Evolutionary conservation across 345 rosid genomes (phyloP).

Genomic region (Syzygium jambos): DNA sequence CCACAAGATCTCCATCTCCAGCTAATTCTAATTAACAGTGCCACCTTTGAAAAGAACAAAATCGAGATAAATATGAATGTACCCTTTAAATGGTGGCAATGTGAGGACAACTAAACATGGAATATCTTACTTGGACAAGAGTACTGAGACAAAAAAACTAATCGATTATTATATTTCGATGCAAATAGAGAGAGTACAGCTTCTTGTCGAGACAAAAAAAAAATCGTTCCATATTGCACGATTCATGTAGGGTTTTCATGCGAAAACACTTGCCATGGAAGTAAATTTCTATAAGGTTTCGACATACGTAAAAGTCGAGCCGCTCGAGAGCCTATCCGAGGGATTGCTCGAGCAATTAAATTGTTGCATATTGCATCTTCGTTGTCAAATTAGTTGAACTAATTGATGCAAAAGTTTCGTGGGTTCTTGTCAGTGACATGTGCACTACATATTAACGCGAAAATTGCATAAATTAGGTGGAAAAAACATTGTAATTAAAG

Average conservation of each 20-base stretch:
- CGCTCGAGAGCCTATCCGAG: no score
- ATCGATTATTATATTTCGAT: neutral
- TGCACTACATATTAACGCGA: neutral
- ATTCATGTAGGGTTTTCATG: no score
- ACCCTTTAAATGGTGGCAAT: neutral
- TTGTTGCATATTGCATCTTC: no score
- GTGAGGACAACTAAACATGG: neutral
- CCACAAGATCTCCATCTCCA: neutral
- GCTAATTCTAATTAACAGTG: no score
- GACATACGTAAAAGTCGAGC: no score
- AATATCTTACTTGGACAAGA: neutral
- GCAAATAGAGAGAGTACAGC: no score
- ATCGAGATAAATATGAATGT: neutral
- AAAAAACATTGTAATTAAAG: neutral
- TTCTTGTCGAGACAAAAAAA: no score
- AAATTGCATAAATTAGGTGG: neutral
- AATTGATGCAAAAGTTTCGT: neutral
- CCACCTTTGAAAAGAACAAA: no score
- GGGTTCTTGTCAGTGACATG: neutral
- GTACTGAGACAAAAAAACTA: neutral
- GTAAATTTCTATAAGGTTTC: no score
- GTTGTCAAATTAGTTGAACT: no score
- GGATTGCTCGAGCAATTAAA: neutral
- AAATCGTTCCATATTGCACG: no score
- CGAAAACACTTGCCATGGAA: no score